Conservation (phyloP, 78 protist genomes). For the Protostelium mycophagum region DNA sequence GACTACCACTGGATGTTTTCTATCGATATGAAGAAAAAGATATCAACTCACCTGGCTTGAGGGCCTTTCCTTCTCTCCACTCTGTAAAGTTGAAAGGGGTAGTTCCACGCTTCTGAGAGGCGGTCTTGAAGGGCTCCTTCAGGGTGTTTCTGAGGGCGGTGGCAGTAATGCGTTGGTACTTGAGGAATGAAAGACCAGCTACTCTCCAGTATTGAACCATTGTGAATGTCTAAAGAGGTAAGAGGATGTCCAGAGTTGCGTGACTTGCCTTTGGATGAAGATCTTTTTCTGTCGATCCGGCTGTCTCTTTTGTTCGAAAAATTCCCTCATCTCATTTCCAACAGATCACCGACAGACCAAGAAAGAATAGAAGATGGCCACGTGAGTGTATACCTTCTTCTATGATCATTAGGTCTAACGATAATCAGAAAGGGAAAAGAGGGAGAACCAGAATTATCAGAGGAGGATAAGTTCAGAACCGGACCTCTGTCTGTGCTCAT, state of each 20-base stretch:
- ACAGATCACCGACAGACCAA: no score
- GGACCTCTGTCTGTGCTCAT: slow-evolving; percentile 96
- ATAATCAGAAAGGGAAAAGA: background rate
- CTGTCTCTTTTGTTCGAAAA: background rate
- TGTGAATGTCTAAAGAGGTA: background rate
- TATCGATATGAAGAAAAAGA: no score
- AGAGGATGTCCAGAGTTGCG: background rate
- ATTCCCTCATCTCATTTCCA: background rate
- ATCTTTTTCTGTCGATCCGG: background rate
- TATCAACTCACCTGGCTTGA: slow-evolving; percentile 21
- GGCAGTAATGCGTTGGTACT: slow-evolving; percentile 37
- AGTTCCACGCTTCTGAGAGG: slow-evolving; percentile 37
- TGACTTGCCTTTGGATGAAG: background rate
- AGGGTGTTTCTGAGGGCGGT: slow-evolving; percentile 32
- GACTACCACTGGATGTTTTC: background rate
- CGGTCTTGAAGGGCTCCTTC: slow-evolving; percentile 53
- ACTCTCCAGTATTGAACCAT: slow-evolving; percentile 68
- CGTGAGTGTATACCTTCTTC: no score
- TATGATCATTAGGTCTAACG: background rate
- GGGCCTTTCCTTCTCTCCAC: slow-evolving; percentile 40
- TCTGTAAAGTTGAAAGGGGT: slow-evolving; percentile 13
- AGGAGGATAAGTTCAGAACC: slow-evolving; percentile 76
- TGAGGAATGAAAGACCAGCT: slow-evolving; percentile 50
- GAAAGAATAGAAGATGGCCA: background rate
- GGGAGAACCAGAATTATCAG: slow-evolving; percentile 9